Evolutionary conservation across 306 rosid species (phyloP), one percentile per base, ranked within the genome.

Genomic region (Cucurbita argyrosperma): DNA sequence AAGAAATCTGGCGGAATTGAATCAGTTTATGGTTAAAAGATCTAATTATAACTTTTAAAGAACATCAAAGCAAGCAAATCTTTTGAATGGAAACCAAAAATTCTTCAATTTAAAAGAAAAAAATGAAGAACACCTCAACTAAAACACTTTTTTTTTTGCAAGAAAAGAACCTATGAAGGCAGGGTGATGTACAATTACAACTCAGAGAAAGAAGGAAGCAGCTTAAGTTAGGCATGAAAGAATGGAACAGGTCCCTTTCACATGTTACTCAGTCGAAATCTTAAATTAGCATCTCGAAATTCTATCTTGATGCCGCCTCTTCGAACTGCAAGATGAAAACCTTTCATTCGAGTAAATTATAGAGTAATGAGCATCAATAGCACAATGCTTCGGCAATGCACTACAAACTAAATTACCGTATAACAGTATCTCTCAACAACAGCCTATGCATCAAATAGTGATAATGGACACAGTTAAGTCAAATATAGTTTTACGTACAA

Each of bases 271-370:
- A 75, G 75, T 63, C 38, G 65, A 72, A 72, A 64, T 47, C 65
- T 64, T 71, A 76, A 38, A 80, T 63, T 56, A 80, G 78, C 74
- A 76, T 43, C 77, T 81, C 77, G 76, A 80, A 65, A 72, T 79
- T 76, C 78, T 84, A 78, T 76, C 76, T 71, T 39, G 84, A 75
- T 47, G 87, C 82, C 77, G 77, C 79, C 66, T 76, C 84, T 78
- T 47, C 78, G 76, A 71, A 76, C 79, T 60, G 84, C 80, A 78
- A 76, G 81, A 78, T 67, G 79, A 72, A 79, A 67, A 76, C 71
- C 81, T 63, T 70, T 75, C 80, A 75, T 77, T 65, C 80, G 60
- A 64, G 80, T 68, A 74, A 70, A 64, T 50, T 61, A 64, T 45
- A 47, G 38, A 43, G 69, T 43, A 77, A 80, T 61, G 60, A 80